phyloP scores from a whole-genome alignment of 129 eudicot species.

The Flaveria sonorensis region DNA sequence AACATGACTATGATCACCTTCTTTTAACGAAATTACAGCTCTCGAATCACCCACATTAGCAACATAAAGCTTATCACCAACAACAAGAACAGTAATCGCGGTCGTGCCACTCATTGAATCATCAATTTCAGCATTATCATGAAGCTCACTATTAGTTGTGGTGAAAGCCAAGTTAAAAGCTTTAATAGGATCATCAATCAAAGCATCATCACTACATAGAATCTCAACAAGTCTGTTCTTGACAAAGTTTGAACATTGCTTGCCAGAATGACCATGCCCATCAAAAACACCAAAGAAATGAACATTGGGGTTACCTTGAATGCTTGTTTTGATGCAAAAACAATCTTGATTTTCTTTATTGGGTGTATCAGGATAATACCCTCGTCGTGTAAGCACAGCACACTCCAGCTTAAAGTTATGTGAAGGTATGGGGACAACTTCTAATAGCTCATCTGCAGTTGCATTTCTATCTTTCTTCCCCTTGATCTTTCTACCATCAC shows the following conservation, averaged over 20 bases:
- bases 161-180: slow-evolving; percentile 68
- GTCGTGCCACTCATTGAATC: slow-evolving; percentile 99
- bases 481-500: slow-evolving; percentile 40
- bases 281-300: slow-evolving; percentile 98
- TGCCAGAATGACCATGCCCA: slow-evolving; percentile 84
- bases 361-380: slow-evolving; percentile 82
- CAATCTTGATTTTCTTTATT: slow-evolving; percentile 92
- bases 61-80: slow-evolving; percentile 77
- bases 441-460: slow-evolving; percentile 46
- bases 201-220: slow-evolving; percentile 48
- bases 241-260: slow-evolving; percentile 75
- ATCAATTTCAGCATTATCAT: slow-evolving; percentile 59
- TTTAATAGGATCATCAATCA: slow-evolving; percentile 72
- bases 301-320: slow-evolving; percentile 79
- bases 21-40: slow-evolving; percentile 73
- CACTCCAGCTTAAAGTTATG: slow-evolving; percentile 75
- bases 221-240: slow-evolving; percentile 64
- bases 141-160: slow-evolving; percentile 69
- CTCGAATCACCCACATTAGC: slow-evolving; percentile 99
- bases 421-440: slow-evolving; percentile 63
- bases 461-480: slow-evolving; percentile 39
- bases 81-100: slow-evolving; percentile 80
- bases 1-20: slow-evolving; percentile 45
- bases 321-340: slow-evolving; percentile 55
- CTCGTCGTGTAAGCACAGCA: slow-evolving; percentile 68